Evolutionary conservation across 768 basidiomycete genomes (phyloP).

Genomic region (Serendipita vermifera): DNA sequence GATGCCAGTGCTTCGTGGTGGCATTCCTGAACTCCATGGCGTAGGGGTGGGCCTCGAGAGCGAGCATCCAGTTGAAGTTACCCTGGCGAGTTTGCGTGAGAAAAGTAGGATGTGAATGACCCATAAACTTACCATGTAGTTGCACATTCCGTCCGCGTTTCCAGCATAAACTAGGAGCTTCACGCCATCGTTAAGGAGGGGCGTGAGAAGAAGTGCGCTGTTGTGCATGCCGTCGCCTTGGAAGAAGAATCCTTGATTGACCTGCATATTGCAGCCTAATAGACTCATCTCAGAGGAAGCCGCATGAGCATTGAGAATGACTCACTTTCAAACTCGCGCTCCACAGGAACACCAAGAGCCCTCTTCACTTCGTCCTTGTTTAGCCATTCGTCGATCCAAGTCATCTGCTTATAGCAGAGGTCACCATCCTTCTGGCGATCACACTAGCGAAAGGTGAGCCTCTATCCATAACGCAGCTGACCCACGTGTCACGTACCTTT

Average conservation of each 20-base stretch:
- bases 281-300: background rate
- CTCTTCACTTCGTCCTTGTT: constrained; percentile 65
- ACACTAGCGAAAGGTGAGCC: constrained; percentile 18
- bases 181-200: constrained; percentile 70
- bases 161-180: constrained; percentile 83
- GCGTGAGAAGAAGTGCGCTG: constrained; percentile 61
- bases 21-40: constrained; percentile 4
- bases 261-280: constrained; percentile 33
- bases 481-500: background rate
- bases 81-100: background rate
- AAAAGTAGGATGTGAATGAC: constrained; percentile 1
- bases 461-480: background rate
- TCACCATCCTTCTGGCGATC: constrained; percentile 9
- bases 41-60: background rate
- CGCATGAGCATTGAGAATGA: background rate
- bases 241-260: constrained; percentile 66
- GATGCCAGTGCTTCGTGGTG: constrained; percentile 8
- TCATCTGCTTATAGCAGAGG: constrained; percentile 61
- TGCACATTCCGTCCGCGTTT: constrained; percentile 84
- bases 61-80: constrained; percentile 8
- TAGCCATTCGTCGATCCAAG: constrained; percentile 82
- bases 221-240: constrained; percentile 85
- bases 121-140: constrained; percentile 46
- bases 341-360: constrained; percentile 58
- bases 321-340: constrained; percentile 36